phyloP scores from a whole-genome alignment of 1,284 basidiomycete genomes.

The Melampsora abietis-canadensis region DNA sequence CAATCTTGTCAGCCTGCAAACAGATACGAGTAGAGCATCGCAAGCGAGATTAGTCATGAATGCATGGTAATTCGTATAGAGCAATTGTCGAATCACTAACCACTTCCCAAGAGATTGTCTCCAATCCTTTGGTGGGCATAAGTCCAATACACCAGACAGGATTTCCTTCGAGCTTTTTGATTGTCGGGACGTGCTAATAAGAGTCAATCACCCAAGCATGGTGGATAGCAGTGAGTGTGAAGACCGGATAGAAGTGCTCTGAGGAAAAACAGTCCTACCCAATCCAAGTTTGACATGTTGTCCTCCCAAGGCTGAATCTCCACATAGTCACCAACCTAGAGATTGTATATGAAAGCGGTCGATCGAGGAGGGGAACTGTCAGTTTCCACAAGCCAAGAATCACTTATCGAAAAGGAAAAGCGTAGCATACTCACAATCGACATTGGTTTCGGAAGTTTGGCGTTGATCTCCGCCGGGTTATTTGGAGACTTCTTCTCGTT shows the following conservation, averaged over 20 bases:
- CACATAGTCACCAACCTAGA: background rate
- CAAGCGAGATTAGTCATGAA: background rate
- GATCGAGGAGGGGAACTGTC: no score
- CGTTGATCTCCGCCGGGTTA: slow-evolving; percentile 8
- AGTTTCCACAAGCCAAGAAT: no score
- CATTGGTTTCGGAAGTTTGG: slow-evolving; percentile 25
- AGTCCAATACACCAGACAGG: slow-evolving; percentile 39
- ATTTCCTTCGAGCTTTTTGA: slow-evolving; percentile 16
- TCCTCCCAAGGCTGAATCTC: background rate
- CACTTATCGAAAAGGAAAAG: background rate
- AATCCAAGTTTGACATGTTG: background rate
- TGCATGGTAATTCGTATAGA: background rate
- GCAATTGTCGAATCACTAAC: slow-evolving; percentile 4
- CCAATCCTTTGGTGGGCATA: slow-evolving; percentile 30
- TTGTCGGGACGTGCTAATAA: background rate
- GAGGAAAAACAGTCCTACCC: background rate
- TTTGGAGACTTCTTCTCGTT: slow-evolving; percentile 13
- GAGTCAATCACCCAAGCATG: background rate
- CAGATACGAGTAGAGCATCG: background rate
- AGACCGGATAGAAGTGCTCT: background rate
- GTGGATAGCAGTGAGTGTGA: background rate
- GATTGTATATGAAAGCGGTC: no score
- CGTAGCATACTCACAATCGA: slow-evolving; percentile 13
- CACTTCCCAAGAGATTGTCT: slow-evolving; percentile 17
- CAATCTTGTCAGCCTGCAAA: slow-evolving; percentile 30